A percentile compares a stretch with the other conserved stretches of the same genome.
phyloP scores from a whole-genome alignment of 495 filamentous ascomycete genomes.

The Achaetomiella virescens region DNA sequence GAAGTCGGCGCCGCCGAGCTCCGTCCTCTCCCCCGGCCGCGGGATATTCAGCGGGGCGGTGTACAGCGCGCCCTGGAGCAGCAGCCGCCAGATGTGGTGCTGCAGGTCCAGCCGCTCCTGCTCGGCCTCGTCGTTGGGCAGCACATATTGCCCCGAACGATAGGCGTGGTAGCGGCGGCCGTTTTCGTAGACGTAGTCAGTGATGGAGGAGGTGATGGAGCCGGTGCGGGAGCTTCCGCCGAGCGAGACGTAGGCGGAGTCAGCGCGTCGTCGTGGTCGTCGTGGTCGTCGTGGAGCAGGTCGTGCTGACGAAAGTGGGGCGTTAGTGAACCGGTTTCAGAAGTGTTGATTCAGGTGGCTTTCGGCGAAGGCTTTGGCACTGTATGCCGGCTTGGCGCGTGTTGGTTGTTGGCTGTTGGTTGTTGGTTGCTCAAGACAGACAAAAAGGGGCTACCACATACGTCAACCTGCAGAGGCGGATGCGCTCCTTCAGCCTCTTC shows the following conservation, averaged over 20 bases:
- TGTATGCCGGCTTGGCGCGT: neutral
- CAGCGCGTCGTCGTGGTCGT: constrained; percentile 13
- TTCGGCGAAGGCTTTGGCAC: neutral
- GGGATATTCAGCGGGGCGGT: constrained; percentile 43
- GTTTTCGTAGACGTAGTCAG: constrained; percentile 27
- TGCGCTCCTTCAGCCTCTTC: neutral
- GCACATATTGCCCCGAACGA: constrained; percentile 22
- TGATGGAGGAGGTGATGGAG: constrained; percentile 26
- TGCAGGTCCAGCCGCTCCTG: constrained; percentile 24
- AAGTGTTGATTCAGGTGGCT: neutral
- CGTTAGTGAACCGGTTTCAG: neutral
- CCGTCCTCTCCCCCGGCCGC: constrained; percentile 21
- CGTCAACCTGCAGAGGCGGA: constrained; percentile 4
- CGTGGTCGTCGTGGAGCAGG: constrained; percentile 1
- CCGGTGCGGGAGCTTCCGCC: constrained; percentile 15
- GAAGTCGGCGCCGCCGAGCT: constrained; percentile 4
- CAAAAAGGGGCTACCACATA: neutral
- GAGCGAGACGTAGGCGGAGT: constrained; percentile 22
- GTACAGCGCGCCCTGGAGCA: constrained; percentile 32
- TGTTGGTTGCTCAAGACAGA: too few species aligned
- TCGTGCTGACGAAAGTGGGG: constrained; percentile 4
- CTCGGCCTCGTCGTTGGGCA: constrained; percentile 28
- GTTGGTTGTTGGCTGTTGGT: neutral
- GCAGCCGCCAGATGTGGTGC: constrained; percentile 19
- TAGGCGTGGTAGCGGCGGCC: constrained; percentile 30